phyloP scores from a whole-genome alignment of 306 rosid species.

The Dryas octopetala region DNA sequence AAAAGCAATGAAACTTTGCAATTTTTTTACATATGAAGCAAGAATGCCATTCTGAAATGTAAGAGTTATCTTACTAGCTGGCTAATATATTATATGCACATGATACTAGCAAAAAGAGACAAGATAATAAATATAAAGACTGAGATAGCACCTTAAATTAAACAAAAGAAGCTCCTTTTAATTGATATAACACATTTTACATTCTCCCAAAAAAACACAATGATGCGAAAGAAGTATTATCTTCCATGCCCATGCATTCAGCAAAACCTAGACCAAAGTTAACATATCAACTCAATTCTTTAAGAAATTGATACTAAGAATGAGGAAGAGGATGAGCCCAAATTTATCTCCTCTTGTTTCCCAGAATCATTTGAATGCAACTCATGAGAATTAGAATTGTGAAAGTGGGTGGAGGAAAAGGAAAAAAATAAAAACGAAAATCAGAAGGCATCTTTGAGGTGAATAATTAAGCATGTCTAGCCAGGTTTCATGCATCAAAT shows the following conservation, averaged over 20 bases:
- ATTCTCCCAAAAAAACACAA: not conserved
- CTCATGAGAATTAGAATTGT: not conserved
- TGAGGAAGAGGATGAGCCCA: not conserved
- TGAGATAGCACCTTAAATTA: not conserved
- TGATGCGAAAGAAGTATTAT: not conserved
- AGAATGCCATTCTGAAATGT: conserved; percentile 54
- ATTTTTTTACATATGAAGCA: conserved; percentile 52
- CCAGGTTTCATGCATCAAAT: not conserved
- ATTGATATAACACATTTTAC: not conserved
- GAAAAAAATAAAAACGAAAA: not conserved
- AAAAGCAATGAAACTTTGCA: conserved; percentile 60
- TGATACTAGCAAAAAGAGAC: not conserved
- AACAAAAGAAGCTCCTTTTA: not conserved
- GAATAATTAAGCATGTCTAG: not conserved
- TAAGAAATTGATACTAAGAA: not conserved
- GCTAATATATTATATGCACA: not conserved
- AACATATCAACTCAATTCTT: not conserved
- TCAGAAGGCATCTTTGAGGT: not conserved
- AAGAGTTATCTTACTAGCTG: conserved; percentile 1
- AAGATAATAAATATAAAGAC: not conserved
- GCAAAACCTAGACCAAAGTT: not conserved
- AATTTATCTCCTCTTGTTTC: not conserved
- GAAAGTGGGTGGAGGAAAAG: not conserved
- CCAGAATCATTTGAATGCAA: not conserved
- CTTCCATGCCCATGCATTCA: conserved; percentile 1